Evolutionary conservation across 108 stramenopile genomes (phyloP), one percentile per base, ranked within the genome.

Genomic region (Ochromonas danica): DNA sequence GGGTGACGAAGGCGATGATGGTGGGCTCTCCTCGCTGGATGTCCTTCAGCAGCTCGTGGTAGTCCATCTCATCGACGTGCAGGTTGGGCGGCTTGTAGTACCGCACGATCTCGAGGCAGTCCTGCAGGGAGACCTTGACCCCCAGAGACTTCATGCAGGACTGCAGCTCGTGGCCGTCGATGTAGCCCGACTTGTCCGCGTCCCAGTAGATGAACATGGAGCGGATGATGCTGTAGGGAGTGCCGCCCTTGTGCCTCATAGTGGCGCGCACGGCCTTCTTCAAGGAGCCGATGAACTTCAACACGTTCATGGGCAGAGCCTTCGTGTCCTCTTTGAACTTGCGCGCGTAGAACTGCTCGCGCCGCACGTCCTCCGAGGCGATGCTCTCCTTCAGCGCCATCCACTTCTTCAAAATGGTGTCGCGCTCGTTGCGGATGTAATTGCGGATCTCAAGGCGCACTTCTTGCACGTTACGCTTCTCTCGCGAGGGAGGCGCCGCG

Each of bases 181-280:
- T 75, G 6, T 33, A 27, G 6, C 72, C 72, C 6, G 72, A 75
- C 38, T 75, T 75, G 51, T 75, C 72, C 3, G 43, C 51, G 31
- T 75, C 72, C 72, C 72, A 75, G 38, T 75, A 75, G 17, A 75
- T 17, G 38, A 75, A 75, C 36, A 75, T 39, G 30, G 72, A 75
- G 6, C 72, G 14, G 40, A 75, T 60, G 51, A 75, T 60, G 25
- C 72, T 75, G 31, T 42, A 75, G 25, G 72, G 72, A 75, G 72
- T 75, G 3, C 72, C 72, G 6, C 72, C 72, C 6, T 42, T 42
- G 28, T 57, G 3, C 22, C 45, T 3, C 45, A 75, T 75, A 35
- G 36, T 39, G 36, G 14, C 38, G 6, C 72, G 6, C 6, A 75
- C 51, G 6, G 72, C 72, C 25, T 60, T 75, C 72, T 75, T 75